Base-by-base conservation (phyloP, 1,139 yeast species). In the Chernovozyma aurita region DNA sequence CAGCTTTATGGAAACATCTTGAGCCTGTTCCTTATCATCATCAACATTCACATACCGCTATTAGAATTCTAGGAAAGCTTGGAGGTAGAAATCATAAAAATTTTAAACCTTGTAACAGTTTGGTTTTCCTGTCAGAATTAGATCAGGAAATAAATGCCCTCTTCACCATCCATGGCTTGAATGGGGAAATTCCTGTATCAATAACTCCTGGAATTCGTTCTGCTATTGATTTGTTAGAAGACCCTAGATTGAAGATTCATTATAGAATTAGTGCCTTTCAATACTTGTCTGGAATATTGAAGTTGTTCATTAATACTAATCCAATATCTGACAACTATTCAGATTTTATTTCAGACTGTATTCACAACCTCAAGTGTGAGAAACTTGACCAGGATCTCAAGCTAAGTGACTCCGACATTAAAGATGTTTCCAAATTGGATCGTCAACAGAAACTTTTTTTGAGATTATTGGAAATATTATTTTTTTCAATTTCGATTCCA, bases 41-140 rank as follows among this genome's bases (percentile, higher is more conserved):
- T 45, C 92, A 84, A 50, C 96, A 90, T 49, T 84, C 96, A 16
- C 99, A 94, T 53, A 87, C 96, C 0, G 92, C 97, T 0, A 80
- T 92, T 39, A 74, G 98, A 42, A 87, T 94, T 32, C 65, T 94
- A 39, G 98, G 99, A 35, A 94, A 94, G 53, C 66, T 94, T 29
- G 99, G 99, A 27, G 99, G 99, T 2, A 75, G 98, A 55, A 92
- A 92, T 50, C 81, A 97, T 48, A 79, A 84, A 36, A 87, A 86
- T 54, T 70, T 90, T 50, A 78, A 78, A 43, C 85, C 94, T 2
- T 86, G 88, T 32, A 65, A 74, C 33, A 80, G 80, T 37, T 65
- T 92, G 46, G 66, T 70, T 31, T 65, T 78, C 0, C 73, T 73
- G 39, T 67, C 78, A 0, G 76, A 75, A 31, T 59, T 81, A 13